Percentiles rank a stretch among this genome's conserved stretches.
Evolutionary conservation across 2,329 filamentous ascomycete species (phyloP).

Genomic region (Onygenales sp.): DNA sequence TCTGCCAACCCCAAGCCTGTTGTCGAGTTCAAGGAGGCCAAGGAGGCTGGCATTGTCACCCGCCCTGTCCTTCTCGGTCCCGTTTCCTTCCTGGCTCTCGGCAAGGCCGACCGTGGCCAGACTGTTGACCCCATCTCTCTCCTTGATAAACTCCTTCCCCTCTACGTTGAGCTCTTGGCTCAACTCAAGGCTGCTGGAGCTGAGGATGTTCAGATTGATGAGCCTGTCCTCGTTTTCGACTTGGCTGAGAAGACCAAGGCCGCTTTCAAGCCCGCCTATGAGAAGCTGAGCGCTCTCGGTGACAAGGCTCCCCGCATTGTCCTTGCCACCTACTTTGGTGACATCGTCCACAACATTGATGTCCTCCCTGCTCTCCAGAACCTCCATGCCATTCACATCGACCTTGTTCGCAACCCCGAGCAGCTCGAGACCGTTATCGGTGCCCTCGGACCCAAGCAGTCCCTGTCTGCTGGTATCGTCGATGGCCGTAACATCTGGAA

Average conservation of each 20-base stretch:
- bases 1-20: conserved; percentile 84
- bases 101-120: conserved; percentile 95
- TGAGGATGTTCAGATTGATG: conserved; percentile 95
- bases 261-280: conserved; percentile 96
- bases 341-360: conserved; percentile 98
- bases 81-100: conserved; percentile 94
- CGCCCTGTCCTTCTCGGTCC: conserved; percentile 92
- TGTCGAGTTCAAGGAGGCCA: conserved; percentile 88
- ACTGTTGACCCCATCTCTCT: conserved; percentile 87
- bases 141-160: conserved; percentile 82
- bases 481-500: conserved; percentile 99
- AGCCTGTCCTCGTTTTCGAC: conserved; percentile 94
- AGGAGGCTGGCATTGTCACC: conserved; percentile 88
- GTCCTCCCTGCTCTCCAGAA: conserved; percentile 63
- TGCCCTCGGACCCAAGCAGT: conserved; percentile 77
- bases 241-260: conserved; percentile 82
- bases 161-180: conserved; percentile 86
- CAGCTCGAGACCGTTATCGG: conserved; percentile 79
- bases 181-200: conserved; percentile 95
- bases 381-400: conserved; percentile 80
- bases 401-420: conserved; percentile 96
- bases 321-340: conserved; percentile 96
- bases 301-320: conserved; percentile 77
- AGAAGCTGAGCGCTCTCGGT: conserved; percentile 66
- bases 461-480: conserved; percentile 91